Evolutionary conservation across 257 asterid species (phyloP).

Genomic region (Solanum arcanum): DNA sequence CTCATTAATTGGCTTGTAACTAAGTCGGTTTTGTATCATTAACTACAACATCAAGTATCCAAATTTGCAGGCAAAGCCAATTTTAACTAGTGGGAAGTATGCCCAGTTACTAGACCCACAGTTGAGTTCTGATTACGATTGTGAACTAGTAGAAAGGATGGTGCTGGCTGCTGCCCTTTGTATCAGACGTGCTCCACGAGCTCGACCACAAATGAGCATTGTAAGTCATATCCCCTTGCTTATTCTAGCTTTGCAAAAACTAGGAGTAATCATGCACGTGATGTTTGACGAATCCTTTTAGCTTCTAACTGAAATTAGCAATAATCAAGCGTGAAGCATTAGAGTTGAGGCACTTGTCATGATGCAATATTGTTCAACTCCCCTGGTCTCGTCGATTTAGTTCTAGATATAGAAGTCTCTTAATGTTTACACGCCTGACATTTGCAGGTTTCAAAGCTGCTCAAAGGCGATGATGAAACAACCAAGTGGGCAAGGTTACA

Average conservation of each 20-base stretch:
- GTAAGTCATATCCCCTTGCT: constrained; percentile 32
- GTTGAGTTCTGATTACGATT: constrained; percentile 43
- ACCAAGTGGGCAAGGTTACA: constrained; percentile 68
- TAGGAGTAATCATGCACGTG: neutral
- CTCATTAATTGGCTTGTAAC: neutral
- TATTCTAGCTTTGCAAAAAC: neutral
- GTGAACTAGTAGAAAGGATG: constrained; percentile 70
- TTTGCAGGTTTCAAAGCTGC: constrained; percentile 63
- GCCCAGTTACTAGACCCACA: constrained; percentile 51
- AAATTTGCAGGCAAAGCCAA: constrained; percentile 68
- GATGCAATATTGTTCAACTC: neutral
- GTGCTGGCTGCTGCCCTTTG: constrained; percentile 84
- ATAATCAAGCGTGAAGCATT: neutral
- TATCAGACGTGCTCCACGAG: constrained; percentile 73
- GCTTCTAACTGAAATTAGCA: neutral
- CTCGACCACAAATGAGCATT: constrained; percentile 82
- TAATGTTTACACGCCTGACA: neutral
- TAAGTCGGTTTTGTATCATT: neutral
- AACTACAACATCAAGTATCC: neutral
- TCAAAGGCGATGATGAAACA: constrained; percentile 58
- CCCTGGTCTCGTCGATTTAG: neutral
- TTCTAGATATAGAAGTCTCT: neutral
- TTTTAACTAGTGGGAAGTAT: constrained; percentile 48
- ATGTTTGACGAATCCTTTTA: neutral
- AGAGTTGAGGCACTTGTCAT: neutral